These are phyloP conservation scores for Musa balbisiana DNA, from an alignment of 202 grass and related monocot species.

Conservation along the genomic window DNA sequence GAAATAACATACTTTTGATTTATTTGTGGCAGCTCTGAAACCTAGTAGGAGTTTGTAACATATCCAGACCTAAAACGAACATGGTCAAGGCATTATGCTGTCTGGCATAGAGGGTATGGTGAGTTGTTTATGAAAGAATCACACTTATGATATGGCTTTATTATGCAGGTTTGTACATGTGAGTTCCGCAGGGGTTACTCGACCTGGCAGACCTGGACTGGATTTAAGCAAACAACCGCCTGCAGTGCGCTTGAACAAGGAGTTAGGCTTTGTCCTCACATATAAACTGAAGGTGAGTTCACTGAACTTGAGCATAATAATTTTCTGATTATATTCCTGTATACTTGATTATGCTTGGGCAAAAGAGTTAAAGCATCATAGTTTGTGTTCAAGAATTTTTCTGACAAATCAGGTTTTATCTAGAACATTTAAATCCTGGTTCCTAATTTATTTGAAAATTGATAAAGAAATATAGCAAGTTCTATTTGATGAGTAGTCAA, in stretches of 20 bases:
- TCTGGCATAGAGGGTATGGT: neutral
- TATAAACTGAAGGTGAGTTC: conserved; percentile 67
- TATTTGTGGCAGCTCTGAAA: neutral
- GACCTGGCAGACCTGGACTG: conserved; percentile 80
- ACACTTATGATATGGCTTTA: conserved; percentile 6
- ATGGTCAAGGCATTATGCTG: neutral
- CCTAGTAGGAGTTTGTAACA: neutral
- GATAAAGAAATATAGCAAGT: too few relatives aligned
- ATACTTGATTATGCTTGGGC: neutral
- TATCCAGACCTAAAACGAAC: neutral
- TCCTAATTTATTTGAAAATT: too few relatives aligned
- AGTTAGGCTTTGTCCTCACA: conserved; percentile 83
- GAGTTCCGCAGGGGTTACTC: conserved; percentile 88
- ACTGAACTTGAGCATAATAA: neutral
- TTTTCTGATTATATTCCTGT: neutral
- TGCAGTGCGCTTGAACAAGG: conserved; percentile 92
- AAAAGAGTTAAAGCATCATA: too few relatives aligned
- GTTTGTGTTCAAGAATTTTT: too few relatives aligned
- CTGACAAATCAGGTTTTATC: too few relatives aligned
- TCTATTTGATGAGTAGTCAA: too few relatives aligned
- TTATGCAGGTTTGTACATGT: conserved; percentile 77
- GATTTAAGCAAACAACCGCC: conserved; percentile 98
- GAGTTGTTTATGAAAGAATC: conserved; percentile 5
- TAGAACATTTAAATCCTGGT: too few relatives aligned
- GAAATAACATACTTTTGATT: conserved; percentile 8